Evolutionary conservation across 23 red algal species (phyloP).

Genomic region (Gracilaria gracilis): DNA sequence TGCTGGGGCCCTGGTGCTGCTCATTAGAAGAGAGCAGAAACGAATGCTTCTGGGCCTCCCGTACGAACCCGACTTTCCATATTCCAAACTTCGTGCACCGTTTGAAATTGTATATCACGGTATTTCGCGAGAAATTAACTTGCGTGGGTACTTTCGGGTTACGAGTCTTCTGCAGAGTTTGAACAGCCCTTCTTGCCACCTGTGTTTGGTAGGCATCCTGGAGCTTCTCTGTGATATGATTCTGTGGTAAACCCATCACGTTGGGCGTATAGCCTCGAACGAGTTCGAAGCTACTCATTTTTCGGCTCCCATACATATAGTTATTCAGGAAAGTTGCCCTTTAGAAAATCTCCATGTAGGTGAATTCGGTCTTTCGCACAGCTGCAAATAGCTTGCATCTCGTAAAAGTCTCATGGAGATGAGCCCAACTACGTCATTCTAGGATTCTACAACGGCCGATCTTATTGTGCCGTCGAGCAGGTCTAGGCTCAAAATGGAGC

Average conservation of each 20-base stretch:
- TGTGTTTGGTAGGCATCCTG: constrained; percentile 10
- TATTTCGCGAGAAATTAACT: background rate
- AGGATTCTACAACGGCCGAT: constrained; percentile 46
- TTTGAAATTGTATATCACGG: background rate
- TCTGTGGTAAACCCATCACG: constrained; percentile 16
- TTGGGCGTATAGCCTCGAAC: constrained; percentile 18
- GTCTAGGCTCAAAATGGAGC: constrained; percentile 38
- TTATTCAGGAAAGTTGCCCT: constrained; percentile 39
- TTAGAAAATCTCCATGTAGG: constrained; percentile 32
- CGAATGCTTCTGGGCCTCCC: background rate
- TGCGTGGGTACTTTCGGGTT: background rate
- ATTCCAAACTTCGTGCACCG: background rate
- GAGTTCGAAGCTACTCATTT: constrained; percentile 28
- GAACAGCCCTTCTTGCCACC: background rate
- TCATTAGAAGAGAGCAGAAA: constrained; percentile 22
- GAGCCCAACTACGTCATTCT: background rate
- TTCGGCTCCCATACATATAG: background rate
- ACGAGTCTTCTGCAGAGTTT: background rate
- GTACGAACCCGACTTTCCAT: constrained; percentile 23
- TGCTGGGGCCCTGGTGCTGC: background rate
- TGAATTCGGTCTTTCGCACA: background rate
- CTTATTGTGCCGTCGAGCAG: constrained; percentile 43
- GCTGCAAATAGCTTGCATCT: constrained; percentile 11
- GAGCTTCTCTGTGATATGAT: background rate
- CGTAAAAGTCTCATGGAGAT: constrained; percentile 4